Conservation (phyloP, 306 rosid genomes). For the Prunus dulcis region DNA sequence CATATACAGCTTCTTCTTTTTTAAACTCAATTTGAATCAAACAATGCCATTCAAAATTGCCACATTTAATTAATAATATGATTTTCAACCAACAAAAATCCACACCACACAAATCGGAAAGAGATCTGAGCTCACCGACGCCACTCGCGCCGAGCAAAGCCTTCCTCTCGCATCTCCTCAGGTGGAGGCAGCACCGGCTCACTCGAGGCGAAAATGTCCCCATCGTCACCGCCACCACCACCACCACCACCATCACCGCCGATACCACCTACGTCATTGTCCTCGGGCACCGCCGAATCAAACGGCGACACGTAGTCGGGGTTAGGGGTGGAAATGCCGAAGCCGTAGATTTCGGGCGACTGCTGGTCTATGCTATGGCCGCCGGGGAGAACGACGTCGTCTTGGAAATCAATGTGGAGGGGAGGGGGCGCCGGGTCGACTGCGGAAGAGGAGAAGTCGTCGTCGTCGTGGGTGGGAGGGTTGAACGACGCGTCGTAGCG, state of each 20-base stretch:
- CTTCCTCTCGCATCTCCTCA: conserved; percentile 71
- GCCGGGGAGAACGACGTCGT: conserved; percentile 21
- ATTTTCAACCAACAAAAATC: not conserved
- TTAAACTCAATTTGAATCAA: not conserved
- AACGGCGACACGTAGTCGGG: conserved; percentile 58
- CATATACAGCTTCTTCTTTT: not conserved
- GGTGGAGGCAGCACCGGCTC: conserved; percentile 73
- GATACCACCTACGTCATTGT: conserved; percentile 9
- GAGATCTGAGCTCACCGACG: conserved; percentile 55
- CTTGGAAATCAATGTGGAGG: conserved; percentile 17
- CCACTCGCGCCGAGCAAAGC: conserved; percentile 79
- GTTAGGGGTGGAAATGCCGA: conserved; percentile 36
- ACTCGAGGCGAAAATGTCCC: conserved; percentile 33
- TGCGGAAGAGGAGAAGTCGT: conserved; percentile 16
- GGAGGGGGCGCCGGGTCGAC: conserved; percentile 24
- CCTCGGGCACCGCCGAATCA: conserved; percentile 22
- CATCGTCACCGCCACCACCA: not conserved
- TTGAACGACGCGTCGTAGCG: conserved; percentile 26
- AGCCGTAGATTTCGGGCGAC: conserved; percentile 43
- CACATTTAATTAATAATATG: not conserved
- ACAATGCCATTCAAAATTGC: not conserved
- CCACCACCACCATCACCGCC: not conserved
- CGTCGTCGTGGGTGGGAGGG: conserved; percentile 24
- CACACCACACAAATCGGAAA: not conserved
- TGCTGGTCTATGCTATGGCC: conserved; percentile 7